phyloP scores from a whole-genome alignment of 164 flowering plant species.

The Umbilicus rupestris region DNA sequence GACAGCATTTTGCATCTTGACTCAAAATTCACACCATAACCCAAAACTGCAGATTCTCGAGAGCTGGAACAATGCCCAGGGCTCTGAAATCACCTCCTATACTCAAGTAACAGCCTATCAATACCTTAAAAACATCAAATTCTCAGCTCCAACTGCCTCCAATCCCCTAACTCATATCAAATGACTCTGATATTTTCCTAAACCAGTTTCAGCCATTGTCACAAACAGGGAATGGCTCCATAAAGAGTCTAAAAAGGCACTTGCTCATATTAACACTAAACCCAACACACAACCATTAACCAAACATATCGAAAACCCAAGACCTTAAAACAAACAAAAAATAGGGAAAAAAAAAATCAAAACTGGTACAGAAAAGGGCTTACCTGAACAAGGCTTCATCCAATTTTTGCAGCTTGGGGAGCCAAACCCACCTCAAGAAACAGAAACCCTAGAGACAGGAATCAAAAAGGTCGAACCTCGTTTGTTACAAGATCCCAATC shows the following conservation, averaged over 20 bases:
- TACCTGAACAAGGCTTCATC: not conserved
- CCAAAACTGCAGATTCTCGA: not conserved
- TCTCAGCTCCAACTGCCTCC: not conserved
- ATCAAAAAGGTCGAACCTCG: not conserved
- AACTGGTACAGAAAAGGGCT: not conserved
- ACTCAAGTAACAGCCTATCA: not conserved
- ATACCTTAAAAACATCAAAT: not conserved
- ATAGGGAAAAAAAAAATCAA: not conserved
- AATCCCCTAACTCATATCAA: not conserved
- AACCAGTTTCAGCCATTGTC: not conserved
- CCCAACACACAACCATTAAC: not conserved
- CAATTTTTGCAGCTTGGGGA: not conserved
- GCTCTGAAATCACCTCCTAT: not conserved
- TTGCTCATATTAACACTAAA: not conserved
- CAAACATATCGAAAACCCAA: not conserved
- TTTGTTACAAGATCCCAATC: not conserved
- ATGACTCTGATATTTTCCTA: too few relatives aligned
- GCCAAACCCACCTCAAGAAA: not conserved
- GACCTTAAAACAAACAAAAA: not conserved
- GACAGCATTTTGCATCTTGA: not conserved
- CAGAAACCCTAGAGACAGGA: not conserved
- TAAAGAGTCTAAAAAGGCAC: not conserved
- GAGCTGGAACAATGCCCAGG: too few relatives aligned
- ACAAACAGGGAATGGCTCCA: not conserved
- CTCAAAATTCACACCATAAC: not conserved